Evolutionary conservation across 2,329 filamentous ascomycete species (phyloP).

Genomic region (Hymenoscyphus linearis): DNA sequence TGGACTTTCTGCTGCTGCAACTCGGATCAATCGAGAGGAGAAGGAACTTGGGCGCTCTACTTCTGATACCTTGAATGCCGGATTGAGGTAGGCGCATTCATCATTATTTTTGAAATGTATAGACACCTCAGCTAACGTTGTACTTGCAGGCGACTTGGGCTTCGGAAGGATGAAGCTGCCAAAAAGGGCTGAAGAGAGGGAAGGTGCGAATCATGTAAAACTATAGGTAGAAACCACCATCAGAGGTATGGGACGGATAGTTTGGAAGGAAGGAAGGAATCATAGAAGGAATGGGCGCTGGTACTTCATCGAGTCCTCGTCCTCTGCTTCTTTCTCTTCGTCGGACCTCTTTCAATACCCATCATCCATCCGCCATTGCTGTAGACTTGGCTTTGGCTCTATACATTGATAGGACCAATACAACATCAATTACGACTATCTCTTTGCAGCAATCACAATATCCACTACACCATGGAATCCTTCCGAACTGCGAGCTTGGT

Average conservation of each 20-base stretch:
- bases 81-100: slow-evolving; percentile 24
- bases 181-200: slow-evolving; percentile 1
- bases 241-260: too few relatives aligned
- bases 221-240: not conserved
- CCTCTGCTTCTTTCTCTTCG: not conserved
- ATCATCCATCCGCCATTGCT: slow-evolving; percentile 1
- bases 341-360: not conserved
- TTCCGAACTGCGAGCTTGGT: not conserved
- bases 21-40: slow-evolving; percentile 50
- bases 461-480: not conserved
- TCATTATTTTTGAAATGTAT: not conserved
- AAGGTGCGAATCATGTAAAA: not conserved
- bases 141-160: not conserved
- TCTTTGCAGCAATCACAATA: not conserved
- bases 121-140: not conserved
- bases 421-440: not conserved
- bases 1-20: slow-evolving; percentile 45
- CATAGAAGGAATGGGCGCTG: not conserved
- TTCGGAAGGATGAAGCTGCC: slow-evolving; percentile 2
- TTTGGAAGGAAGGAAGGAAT: not conserved
- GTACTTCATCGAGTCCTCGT: not conserved
- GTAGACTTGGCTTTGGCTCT: not conserved
- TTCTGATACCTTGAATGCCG: slow-evolving; percentile 29
- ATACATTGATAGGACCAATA: not conserved
- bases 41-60: slow-evolving; percentile 34